Conservation (phyloP, 2,329 filamentous ascomycete genomes). For the Ophiostoma triangulosporum region DNA sequence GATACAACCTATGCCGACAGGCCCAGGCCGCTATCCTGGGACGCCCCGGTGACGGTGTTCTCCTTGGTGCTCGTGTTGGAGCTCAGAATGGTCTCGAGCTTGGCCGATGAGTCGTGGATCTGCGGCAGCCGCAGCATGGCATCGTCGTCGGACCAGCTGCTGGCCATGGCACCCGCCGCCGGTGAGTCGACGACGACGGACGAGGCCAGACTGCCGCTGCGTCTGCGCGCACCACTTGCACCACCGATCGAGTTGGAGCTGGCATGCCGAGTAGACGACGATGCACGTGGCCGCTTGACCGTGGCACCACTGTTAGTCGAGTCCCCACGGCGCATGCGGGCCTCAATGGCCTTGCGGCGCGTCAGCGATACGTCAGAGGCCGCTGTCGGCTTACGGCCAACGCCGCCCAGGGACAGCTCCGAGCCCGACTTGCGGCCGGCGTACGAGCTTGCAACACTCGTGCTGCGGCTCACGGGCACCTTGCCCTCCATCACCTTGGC, state of each 20-base stretch:
- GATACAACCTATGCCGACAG: conserved; percentile 13
- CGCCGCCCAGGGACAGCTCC: conserved; percentile 21
- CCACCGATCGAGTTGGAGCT: not conserved
- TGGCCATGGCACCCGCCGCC: not conserved
- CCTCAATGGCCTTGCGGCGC: conserved; percentile 10
- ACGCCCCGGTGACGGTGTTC: not conserved
- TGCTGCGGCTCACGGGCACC: conserved; percentile 51
- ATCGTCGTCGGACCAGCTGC: conserved; percentile 21
- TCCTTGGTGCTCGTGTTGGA: conserved; percentile 21
- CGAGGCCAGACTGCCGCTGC: conserved; percentile 12
- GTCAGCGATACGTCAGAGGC: conserved; percentile 11
- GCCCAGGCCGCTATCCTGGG: conserved; percentile 19
- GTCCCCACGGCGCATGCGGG: conserved; percentile 8
- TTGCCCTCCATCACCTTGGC: conserved; percentile 87
- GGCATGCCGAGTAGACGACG: not conserved
- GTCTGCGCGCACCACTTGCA: not conserved
- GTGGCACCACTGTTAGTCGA: conserved; percentile 7
- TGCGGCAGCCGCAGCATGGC: conserved; percentile 14
- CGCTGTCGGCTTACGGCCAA: not conserved
- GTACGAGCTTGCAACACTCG: conserved; percentile 40
- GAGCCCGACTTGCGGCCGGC: conserved; percentile 20
- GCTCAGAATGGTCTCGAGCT: conserved; percentile 34
- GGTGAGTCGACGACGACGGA: conserved; percentile 4
- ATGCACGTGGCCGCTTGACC: not conserved
- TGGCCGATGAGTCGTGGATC: conserved; percentile 18